Conservation (phyloP, 495 filamentous ascomycete species). For the Aspergillus avenaceus region DNA sequence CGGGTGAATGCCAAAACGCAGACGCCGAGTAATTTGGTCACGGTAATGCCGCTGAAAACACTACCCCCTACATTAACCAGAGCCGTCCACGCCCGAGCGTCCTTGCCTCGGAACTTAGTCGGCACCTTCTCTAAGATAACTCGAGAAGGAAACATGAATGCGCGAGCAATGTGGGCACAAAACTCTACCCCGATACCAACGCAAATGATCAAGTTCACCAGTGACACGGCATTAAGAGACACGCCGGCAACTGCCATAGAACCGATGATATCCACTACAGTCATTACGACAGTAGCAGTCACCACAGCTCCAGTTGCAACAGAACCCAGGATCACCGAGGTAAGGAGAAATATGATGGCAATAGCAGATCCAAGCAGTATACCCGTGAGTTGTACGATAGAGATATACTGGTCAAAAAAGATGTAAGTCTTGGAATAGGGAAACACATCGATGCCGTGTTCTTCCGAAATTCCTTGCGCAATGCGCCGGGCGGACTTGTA, state of each 20-base stretch:
- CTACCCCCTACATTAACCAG: constrained; percentile 89
- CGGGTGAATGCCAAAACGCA: constrained; percentile 88
- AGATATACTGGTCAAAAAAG: constrained; percentile 95
- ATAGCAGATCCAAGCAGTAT: constrained; percentile 78
- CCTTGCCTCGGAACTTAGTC: constrained; percentile 63
- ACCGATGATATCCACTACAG: constrained; percentile 88
- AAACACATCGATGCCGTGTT: constrained; percentile 75
- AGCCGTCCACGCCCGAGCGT: constrained; percentile 85
- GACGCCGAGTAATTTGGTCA: constrained; percentile 93
- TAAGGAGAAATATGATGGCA: constrained; percentile 74
- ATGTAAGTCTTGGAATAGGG: constrained; percentile 97
- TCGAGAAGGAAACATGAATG: constrained; percentile 87
- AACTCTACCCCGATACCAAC: constrained; percentile 96
- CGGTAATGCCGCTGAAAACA: constrained; percentile 92
- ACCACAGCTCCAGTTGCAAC: constrained; percentile 76
- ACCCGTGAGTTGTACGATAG: constrained; percentile 73
- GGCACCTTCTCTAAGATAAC: constrained; percentile 69
- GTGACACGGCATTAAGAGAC: constrained; percentile 89
- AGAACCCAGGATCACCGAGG: constrained; percentile 77
- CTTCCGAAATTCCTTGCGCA: constrained; percentile 61
- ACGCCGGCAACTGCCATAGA: constrained; percentile 87
- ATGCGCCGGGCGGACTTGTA: constrained; percentile 91
- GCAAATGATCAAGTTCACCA: constrained; percentile 97
- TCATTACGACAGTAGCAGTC: constrained; percentile 84
- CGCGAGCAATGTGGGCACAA: constrained; percentile 92